Evolutionary conservation across 257 asterid genomes (phyloP).

Genomic region (Echites panduratus): DNA sequence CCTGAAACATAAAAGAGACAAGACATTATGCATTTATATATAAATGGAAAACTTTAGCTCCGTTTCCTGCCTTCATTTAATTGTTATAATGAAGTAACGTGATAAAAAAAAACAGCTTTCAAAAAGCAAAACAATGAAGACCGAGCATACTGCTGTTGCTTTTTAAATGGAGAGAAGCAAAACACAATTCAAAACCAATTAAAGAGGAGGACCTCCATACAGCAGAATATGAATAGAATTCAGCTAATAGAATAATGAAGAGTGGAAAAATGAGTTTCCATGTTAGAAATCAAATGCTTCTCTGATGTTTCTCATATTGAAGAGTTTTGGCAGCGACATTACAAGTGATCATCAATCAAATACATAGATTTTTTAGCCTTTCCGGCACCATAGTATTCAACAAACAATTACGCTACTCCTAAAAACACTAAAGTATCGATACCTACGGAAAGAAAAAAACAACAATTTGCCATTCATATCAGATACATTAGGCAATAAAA

Average conservation of each 20-base stretch:
- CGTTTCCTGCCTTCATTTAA: no score
- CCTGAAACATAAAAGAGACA: conserved; percentile 39
- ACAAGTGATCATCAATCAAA: background rate
- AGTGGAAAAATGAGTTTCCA: background rate
- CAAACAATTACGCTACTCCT: background rate
- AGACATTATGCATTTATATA: conserved; percentile 10
- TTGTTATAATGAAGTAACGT: background rate
- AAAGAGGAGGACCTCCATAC: background rate
- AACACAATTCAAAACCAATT: background rate
- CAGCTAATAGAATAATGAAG: background rate
- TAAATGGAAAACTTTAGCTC: background rate
- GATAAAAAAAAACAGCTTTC: background rate
- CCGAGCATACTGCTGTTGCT: background rate
- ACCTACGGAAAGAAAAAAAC: background rate
- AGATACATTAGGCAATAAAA: background rate
- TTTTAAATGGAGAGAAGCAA: background rate
- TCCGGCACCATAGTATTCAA: background rate
- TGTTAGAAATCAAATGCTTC: background rate
- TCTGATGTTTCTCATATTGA: background rate
- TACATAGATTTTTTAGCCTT: background rate
- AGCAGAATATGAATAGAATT: background rate
- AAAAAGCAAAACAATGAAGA: background rate
- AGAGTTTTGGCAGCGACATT: background rate
- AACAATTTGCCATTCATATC: background rate
- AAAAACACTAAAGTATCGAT: background rate